These are phyloP conservation scores for Neocucurbitaria cava DNA, from an alignment of 2,329 filamentous ascomycete genomes.

Conservation along the genomic window DNA sequence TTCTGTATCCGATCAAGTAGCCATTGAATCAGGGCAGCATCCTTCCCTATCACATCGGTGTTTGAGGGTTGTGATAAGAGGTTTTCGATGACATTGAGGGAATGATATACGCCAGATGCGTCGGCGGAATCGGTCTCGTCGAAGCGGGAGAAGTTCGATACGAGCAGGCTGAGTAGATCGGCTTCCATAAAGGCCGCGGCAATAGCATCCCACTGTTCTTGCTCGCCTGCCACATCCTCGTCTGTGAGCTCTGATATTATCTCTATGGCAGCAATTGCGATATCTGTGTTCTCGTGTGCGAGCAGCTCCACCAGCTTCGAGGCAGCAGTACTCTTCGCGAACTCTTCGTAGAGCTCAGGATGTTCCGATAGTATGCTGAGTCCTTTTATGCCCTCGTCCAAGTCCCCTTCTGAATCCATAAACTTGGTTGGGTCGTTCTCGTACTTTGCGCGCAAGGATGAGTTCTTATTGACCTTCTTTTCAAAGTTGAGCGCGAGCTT, in stretches of 20 bases:
- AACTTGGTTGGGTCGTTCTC: constrained; percentile 81
- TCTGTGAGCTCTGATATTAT: constrained; percentile 91
- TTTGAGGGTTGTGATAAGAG: constrained; percentile 74
- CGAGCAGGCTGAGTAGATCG: constrained; percentile 75
- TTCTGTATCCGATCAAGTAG: constrained; percentile 75
- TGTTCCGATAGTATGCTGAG: constrained; percentile 89
- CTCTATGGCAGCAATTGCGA: constrained; percentile 89
- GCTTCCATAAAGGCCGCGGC: constrained; percentile 68
- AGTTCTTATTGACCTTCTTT: constrained; percentile 88
- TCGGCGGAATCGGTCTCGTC: constrained; percentile 78
- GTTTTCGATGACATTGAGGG: constrained; percentile 82
- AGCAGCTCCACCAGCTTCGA: constrained; percentile 79
- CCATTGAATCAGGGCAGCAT: constrained; percentile 76
- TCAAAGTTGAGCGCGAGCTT: constrained; percentile 84
- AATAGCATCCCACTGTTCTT: constrained; percentile 80
- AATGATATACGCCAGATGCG: constrained; percentile 84
- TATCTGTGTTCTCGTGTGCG: constrained; percentile 95
- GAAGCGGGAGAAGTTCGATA: constrained; percentile 79
- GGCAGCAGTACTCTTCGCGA: constrained; percentile 76
- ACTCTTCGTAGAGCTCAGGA: constrained; percentile 80
- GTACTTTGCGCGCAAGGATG: constrained; percentile 84
- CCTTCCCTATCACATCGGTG: constrained; percentile 74
- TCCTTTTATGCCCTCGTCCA: constrained; percentile 86
- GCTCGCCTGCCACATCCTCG: constrained; percentile 83
- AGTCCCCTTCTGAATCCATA: constrained; percentile 84